Evolutionary conservation across 73 alveolate genomes (phyloP).

Genomic region (Paramecium sonneborni): DNA sequence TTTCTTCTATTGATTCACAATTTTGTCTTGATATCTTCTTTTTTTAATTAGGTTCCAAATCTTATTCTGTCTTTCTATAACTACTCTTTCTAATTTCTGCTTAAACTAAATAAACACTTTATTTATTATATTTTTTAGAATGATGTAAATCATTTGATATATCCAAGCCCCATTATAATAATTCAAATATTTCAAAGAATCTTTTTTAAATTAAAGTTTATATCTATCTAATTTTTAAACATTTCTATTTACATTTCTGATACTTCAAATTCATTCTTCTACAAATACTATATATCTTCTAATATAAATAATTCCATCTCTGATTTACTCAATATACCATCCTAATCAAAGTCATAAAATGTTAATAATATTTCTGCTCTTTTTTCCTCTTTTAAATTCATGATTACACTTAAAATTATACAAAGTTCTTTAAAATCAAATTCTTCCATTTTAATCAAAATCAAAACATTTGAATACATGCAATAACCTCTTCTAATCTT

Average conservation of each 20-base stretch:
- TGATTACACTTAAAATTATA: neutral
- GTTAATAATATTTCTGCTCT: neutral
- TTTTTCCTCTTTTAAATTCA: neutral
- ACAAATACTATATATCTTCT: neutral
- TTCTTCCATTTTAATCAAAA: neutral
- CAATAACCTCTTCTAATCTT: neutral
- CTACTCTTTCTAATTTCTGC: neutral
- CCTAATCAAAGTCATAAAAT: neutral
- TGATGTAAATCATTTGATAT: too few relatives aligned
- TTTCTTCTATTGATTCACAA: too few relatives aligned
- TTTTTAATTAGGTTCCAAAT: neutral
- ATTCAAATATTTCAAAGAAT: slow-evolving; percentile 58
- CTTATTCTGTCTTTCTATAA: neutral
- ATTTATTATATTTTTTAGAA: neutral
- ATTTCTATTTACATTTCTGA: too few relatives aligned
- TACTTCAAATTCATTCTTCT: neutral
- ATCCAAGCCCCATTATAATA: neutral
- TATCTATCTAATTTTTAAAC: neutral
- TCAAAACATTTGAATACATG: slow-evolving; percentile 1
- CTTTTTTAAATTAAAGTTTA: neutral
- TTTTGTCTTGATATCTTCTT: neutral
- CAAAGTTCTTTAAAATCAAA: neutral
- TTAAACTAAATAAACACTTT: neutral
- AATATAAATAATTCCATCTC: neutral
- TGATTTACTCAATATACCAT: neutral